Evolutionary conservation across 495 filamentous ascomycete genomes (phyloP).

Genomic region (Penicillium lagena): DNA sequence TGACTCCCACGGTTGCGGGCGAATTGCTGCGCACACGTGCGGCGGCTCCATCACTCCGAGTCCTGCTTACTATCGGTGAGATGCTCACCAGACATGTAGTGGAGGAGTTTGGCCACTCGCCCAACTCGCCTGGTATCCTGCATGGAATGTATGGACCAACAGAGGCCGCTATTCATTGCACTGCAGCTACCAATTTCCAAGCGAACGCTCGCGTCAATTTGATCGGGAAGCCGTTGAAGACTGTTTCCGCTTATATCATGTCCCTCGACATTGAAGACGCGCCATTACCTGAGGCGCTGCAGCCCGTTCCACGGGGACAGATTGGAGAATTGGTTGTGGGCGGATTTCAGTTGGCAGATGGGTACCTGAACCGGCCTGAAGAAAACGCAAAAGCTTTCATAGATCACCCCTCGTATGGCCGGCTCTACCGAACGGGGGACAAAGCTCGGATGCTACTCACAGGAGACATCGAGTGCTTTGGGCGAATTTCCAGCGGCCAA

Average conservation of each 20-base stretch:
- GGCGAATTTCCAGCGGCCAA: slow-evolving; percentile 68
- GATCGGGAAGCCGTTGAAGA: slow-evolving; percentile 68
- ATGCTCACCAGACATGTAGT: slow-evolving; percentile 72
- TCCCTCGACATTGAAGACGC: slow-evolving; percentile 24
- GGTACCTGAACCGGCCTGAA: slow-evolving; percentile 73
- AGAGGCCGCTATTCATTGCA: slow-evolving; percentile 76
- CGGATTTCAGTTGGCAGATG: slow-evolving; percentile 67
- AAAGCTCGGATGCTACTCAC: slow-evolving; percentile 60
- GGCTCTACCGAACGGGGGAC: slow-evolving; percentile 79
- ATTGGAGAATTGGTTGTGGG: slow-evolving; percentile 80
- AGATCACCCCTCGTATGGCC: slow-evolving; percentile 42
- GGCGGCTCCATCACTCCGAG: slow-evolving; percentile 52
- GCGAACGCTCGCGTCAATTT: slow-evolving; percentile 48
- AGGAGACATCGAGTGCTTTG: slow-evolving; percentile 73
- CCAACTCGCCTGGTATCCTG: slow-evolving; percentile 42
- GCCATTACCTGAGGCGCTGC: slow-evolving; percentile 18
- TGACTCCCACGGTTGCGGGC: slow-evolving; percentile 75
- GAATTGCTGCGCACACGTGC: slow-evolving; percentile 56
- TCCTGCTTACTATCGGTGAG: slow-evolving; percentile 79
- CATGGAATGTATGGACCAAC: slow-evolving; percentile 88
- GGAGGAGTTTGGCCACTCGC: slow-evolving; percentile 58
- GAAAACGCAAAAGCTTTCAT: slow-evolving; percentile 64
- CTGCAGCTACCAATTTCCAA: slow-evolving; percentile 42
- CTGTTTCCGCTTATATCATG: slow-evolving; percentile 69
- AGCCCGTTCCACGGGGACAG: slow-evolving; percentile 59